Percentiles rank a stretch among this genome's conserved stretches.
phyloP scores from a whole-genome alignment of 441 rosid species.

The Mallotus repandus region DNA sequence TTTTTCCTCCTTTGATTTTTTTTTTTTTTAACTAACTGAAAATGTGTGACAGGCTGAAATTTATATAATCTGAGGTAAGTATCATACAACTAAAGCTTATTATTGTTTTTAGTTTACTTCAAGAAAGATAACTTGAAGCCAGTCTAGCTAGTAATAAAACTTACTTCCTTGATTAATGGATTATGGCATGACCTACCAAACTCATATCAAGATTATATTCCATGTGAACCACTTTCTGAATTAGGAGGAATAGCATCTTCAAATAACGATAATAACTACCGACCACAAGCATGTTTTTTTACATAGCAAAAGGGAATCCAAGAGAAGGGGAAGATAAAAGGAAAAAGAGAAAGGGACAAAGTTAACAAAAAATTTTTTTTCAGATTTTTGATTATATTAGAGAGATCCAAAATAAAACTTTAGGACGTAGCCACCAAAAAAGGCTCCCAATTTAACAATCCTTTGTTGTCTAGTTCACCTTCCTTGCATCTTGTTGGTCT shows the following conservation, averaged over 20 bases:
- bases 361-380: not conserved
- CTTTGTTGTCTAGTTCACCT: constrained; percentile 41
- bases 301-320: constrained; percentile 1
- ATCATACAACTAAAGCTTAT: too few species aligned
- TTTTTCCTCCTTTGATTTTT: too few species aligned
- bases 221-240: too few species aligned
- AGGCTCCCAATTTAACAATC: constrained; percentile 49
- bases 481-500: constrained; percentile 47
- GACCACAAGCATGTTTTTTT: constrained; percentile 9
- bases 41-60: too few species aligned
- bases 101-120: too few species aligned
- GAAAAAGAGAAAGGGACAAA: constrained; percentile 22
- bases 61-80: too few species aligned
- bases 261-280: constrained; percentile 44
- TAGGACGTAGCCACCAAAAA: constrained; percentile 61
- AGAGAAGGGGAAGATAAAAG: not conserved
- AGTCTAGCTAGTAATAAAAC: too few species aligned
- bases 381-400: constrained; percentile 10
- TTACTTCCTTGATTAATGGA: too few species aligned
- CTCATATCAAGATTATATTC: too few species aligned
- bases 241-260: not conserved
- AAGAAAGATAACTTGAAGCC: too few species aligned
- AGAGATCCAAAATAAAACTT: constrained; percentile 38
- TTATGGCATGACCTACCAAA: too few species aligned
- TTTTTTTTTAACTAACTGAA: too few species aligned